Evolutionary conservation across 371 early-diverging fungal genomes (phyloP).

Genomic region (Mucor saturninus): DNA sequence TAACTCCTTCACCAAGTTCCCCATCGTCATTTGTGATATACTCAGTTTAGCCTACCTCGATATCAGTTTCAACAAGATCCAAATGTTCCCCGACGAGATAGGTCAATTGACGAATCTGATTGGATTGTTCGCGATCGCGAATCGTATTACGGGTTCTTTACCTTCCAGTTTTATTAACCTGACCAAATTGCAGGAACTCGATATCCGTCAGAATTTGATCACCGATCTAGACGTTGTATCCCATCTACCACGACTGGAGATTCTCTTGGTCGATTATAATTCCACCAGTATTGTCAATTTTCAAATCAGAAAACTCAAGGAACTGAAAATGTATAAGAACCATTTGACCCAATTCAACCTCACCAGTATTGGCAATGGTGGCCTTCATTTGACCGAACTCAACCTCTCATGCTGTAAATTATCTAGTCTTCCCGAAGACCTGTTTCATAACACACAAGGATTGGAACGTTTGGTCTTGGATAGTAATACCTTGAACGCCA

Average conservation of each 20-base stretch:
- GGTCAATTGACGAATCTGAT: conserved; percentile 65
- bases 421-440: conserved; percentile 68
- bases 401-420: conserved; percentile 79
- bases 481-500: conserved; percentile 74
- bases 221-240: conserved; percentile 66
- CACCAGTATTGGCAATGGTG: not conserved
- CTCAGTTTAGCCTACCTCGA: conserved; percentile 72
- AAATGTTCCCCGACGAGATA: conserved; percentile 74
- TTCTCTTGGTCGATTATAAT: conserved; percentile 73
- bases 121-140: conserved; percentile 72
- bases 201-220: conserved; percentile 77
- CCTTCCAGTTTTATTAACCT: conserved; percentile 66
- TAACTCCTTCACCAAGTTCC: conserved; percentile 72
- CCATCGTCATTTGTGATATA: conserved; percentile 51
- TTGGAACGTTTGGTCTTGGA: conserved; percentile 73
- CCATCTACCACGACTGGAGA: conserved; percentile 60
- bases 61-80: conserved; percentile 83
- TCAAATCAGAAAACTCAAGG: conserved; percentile 47
- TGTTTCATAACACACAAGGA: conserved; percentile 63
- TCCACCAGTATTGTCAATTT: conserved; percentile 60
- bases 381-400: conserved; percentile 48
- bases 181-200: conserved; percentile 68
- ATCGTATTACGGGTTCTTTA: conserved; percentile 69
- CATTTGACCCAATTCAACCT: conserved; percentile 63
- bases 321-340: conserved; percentile 63